Base-by-base conservation (phyloP, 495 filamentous ascomycete species). In the Hypoxylon crocopeplum region DNA sequence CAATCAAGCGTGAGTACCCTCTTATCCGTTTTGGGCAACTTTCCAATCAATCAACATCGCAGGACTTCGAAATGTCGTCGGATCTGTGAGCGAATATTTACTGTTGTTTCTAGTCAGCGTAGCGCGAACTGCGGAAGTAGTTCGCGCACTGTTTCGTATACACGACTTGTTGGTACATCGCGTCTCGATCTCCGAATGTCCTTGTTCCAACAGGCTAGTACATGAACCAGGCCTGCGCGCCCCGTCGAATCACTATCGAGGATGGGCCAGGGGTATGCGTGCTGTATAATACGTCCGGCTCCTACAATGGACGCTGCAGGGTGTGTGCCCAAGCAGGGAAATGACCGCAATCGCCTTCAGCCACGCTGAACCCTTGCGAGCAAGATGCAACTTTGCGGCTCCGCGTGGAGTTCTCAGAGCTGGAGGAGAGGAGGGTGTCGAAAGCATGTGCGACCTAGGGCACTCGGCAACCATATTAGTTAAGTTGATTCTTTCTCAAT, bases 291-390 rank as follows among this genome's bases (percentile, higher is more conserved):
- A 34, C 56, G 36, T 37, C 45, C 41, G n/a, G 39, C 32, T 45
- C n/a, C 39, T 45, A 19, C 33, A 41, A 39, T 40, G 48, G 25
- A 55, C 27, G 16, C 55, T 55, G 32, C 49, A 55, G 49, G 55
- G 49, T 48, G 20, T 39, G 19, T 46, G 53, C 52, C n/a, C 45
- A 62, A 56, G 51, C 20, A 22, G 20, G 13, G 5, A 52, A 41
- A 54, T 59, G 55, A 48, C 61, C 55, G 55, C 61, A 51, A 48
- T 58, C 40, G 15, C 45, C 61, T 59, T 59, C 55, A 59, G 61
- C 61, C 60, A 64, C 48, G 22, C 4, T 16, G 27, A 22, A 48
- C 27, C 42, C 16, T 33, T 44, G 44, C 33, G 55, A 41, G 22
- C 41, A 39, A 42, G 5, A 6, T 57, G 2, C 34, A 46, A 33